phyloP scores from a whole-genome alignment of 1,284 basidiomycete species.

The Inonotus obliquus region DNA sequence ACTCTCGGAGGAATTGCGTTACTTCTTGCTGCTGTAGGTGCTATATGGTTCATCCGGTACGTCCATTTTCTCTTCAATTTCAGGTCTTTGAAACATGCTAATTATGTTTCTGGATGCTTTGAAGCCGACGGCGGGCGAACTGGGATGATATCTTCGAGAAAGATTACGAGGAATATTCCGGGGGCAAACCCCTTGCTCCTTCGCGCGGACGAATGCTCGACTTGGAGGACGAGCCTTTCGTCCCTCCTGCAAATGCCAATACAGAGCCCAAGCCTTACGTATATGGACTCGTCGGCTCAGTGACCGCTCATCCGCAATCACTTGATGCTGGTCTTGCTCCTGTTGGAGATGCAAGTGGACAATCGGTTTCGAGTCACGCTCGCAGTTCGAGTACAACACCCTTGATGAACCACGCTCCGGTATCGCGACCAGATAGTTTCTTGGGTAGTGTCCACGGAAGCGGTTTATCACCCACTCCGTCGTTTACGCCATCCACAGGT shows the following conservation, averaged over 20 bases:
- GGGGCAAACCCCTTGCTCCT: background rate
- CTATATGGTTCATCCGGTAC: conserved; percentile 22
- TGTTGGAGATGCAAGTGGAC: background rate
- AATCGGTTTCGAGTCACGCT: background rate
- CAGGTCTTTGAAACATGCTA: background rate
- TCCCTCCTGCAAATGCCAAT: conserved; percentile 14
- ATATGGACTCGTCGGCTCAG: conserved; percentile 23
- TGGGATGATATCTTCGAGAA: conserved; percentile 20
- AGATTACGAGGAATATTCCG: conserved; percentile 15
- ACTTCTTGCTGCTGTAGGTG: conserved; percentile 19
- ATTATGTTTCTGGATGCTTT: background rate
- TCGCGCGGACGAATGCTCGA: conserved; percentile 15
- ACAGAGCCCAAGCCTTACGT: conserved; percentile 24
- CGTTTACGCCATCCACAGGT: background rate
- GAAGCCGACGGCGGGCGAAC: conserved; percentile 12
- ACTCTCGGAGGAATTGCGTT: conserved; percentile 21
- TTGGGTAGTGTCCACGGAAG: background rate
- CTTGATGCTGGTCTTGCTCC: conserved; percentile 7
- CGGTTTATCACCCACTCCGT: conserved; percentile 2
- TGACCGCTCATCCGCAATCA: conserved; percentile 4
- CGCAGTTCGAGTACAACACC: conserved; percentile 9
- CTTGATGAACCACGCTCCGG: conserved; percentile 9
- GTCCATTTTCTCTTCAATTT: conserved; percentile 1
- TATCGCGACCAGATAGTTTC: background rate
- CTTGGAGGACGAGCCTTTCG: conserved; percentile 11